A percentile compares a stretch with the other conserved stretches of the same genome.
phyloP scores from a whole-genome alignment of 1,284 basidiomycete genomes.

The Boletus smithii region DNA sequence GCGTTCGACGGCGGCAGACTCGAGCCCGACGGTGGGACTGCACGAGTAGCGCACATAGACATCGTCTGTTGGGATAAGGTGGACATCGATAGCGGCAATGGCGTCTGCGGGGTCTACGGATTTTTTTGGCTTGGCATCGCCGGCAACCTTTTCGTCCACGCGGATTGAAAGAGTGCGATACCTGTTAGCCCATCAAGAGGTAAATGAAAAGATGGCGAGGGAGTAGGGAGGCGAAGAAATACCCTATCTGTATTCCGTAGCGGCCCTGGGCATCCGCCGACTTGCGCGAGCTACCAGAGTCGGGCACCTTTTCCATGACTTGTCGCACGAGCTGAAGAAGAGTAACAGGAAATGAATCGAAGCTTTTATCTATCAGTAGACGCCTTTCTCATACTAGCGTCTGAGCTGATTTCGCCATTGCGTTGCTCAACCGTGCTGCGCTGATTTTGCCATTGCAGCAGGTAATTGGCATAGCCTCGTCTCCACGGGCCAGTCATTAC shows the following conservation, averaged over 20 bases:
- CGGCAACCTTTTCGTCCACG: constrained; percentile 33
- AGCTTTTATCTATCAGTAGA: constrained; percentile 17
- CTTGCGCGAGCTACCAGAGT: constrained; percentile 11
- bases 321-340: not conserved
- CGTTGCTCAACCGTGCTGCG: constrained; percentile 10
- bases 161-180: constrained; percentile 46
- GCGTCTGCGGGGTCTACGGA: constrained; percentile 36
- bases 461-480: no score
- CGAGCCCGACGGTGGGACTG: constrained; percentile 44
- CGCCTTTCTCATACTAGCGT: not conserved
- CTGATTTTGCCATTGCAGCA: constrained; percentile 28
- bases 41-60: constrained; percentile 45
- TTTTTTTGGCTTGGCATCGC: constrained; percentile 13
- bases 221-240: accelerated
- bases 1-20: constrained; percentile 40
- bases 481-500: no score
- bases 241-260: constrained; percentile 36
- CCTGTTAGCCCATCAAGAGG: constrained; percentile 17
- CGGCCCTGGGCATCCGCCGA: constrained; percentile 14
- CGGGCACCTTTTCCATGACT: constrained; percentile 23
- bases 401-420: constrained; percentile 33
- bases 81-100: constrained; percentile 46
- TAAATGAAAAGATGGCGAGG: not conserved
- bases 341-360: not conserved
- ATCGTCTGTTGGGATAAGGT: constrained; percentile 41